These are phyloP conservation scores for Ramichloridium luteum DNA, from an alignment of 2,329 filamentous ascomycete genomes.

Conservation along the genomic window DNA sequence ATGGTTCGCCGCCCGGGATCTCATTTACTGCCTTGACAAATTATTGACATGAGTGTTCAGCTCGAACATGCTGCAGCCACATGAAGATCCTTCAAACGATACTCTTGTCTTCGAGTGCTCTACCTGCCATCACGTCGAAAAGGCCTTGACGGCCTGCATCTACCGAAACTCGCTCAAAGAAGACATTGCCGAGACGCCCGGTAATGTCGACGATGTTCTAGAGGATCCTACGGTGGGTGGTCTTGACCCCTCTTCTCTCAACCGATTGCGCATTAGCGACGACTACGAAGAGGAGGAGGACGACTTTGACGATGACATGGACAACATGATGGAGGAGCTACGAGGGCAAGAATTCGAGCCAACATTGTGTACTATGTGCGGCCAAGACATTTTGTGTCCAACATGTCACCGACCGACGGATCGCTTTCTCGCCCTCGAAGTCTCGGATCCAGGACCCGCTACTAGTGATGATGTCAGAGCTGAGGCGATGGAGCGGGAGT, in stretches of 20 bases:
- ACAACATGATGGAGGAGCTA: too few species aligned
- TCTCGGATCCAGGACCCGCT: constrained; percentile 23
- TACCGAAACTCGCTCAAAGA: constrained; percentile 91
- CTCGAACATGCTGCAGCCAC: constrained; percentile 95
- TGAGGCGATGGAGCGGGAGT: constrained; percentile 20
- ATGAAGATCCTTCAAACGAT: constrained; percentile 76
- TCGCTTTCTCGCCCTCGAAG: constrained; percentile 33
- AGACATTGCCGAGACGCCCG: constrained; percentile 85
- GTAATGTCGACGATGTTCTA: constrained; percentile 92
- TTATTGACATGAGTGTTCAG: too few species aligned
- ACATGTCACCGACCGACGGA: constrained; percentile 38
- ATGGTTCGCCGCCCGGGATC: too few species aligned
- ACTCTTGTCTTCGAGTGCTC: constrained; percentile 90
- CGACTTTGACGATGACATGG: constrained; percentile 13
- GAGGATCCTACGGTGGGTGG: constrained; percentile 96
- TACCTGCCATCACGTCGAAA: constrained; percentile 84
- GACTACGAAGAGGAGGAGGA: constrained; percentile 9
- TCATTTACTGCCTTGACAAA: too few species aligned
- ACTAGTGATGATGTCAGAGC: constrained; percentile 15
- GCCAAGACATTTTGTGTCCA: constrained; percentile 43
- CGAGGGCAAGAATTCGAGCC: constrained; percentile 28
- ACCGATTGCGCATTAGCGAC: constrained; percentile 15
- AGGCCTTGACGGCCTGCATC: constrained; percentile 77
- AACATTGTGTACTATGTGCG: constrained; percentile 46
- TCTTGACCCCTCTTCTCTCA: constrained; percentile 8